Evolutionary conservation across 2,329 filamentous ascomycete genomes (phyloP).

Genomic region (Whalleya microplaca): DNA sequence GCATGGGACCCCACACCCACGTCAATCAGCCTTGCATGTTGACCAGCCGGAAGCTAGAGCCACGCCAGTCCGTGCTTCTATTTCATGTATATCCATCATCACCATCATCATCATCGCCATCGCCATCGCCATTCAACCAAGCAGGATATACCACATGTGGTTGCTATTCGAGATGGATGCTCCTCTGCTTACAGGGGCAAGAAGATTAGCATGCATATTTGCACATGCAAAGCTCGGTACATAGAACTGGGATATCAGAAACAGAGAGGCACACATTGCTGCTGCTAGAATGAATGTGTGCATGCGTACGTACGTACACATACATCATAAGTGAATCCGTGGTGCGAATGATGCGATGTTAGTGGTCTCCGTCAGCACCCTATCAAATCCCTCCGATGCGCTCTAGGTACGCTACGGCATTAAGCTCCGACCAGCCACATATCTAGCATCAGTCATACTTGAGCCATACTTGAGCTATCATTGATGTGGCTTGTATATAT

Average conservation of each 20-base stretch:
- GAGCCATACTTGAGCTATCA: neutral
- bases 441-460: conserved; percentile 4
- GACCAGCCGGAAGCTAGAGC: neutral
- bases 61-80: neutral
- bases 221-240: conserved; percentile 19
- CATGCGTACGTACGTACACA: conserved; percentile 5
- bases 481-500: neutral
- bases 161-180: conserved; percentile 5
- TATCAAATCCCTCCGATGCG: conserved; percentile 23
- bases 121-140: neutral
- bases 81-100: too few relatives aligned
- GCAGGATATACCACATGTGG: neutral
- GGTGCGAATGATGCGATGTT: conserved; percentile 17
- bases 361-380: conserved; percentile 8
- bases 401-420: neutral
- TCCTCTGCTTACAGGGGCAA: conserved; percentile 20
- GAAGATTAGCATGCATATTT: conserved; percentile 19
- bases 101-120: too few relatives aligned
- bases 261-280: neutral
- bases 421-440: conserved; percentile 4
- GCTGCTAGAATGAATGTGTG: conserved; percentile 5
- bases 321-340: neutral
- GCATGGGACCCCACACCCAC: conserved; percentile 3
- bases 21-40: conserved; percentile 24
- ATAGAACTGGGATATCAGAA: conserved; percentile 5